Base-by-base conservation (phyloP, 2,329 filamentous ascomycete species). In the Penicillium sp. region DNA sequence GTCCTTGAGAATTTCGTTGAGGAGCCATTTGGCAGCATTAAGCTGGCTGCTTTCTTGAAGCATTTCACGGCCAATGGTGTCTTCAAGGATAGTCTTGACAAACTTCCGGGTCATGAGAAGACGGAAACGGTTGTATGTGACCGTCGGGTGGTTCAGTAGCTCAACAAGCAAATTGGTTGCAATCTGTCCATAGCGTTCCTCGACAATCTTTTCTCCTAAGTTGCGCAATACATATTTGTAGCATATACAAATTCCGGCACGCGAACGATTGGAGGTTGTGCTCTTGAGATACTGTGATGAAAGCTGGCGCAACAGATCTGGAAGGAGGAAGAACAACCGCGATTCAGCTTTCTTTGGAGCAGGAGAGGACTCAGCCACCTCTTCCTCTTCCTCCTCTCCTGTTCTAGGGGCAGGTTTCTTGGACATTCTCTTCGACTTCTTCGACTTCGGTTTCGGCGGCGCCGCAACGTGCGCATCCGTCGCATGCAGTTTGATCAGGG, bases 1-100 rank as follows among this genome's bases (percentile, higher is more conserved):
- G 62, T 97, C 93, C 62, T 94, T 97, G 33, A 98, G 75, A 31
- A 96, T 76, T 42, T 88, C 83, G 61, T 94, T 95, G 58, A 96
- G 80, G 37, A 98, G 69, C 46, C 81, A 80, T 56, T 83, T 87
- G 5, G 88, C 87, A 18, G 87, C 89, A 53, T 84, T 82, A 43
- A 91, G 74, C 59, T 96, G 91, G 6, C 89, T 90, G 10, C 86
- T 87, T 64, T 98, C 91, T 9, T 89, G 89, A 2, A 98, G 75
- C 53, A 96, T 85, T 51, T 83, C 81, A 42, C 78, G 78, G 7
- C 88, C 88, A 48, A 97, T 77, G 6, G 93, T 81, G 43, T 90
- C 85, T 56, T 94, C 87, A 8, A 98, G 72, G 33, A 96, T 78
- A 25, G 85, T 84, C 49, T 88, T 83, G 10, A 95, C 80, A 53